These are phyloP conservation scores for Prunus mume DNA, from an alignment of 306 rosid species.

Conservation along the genomic window DNA sequence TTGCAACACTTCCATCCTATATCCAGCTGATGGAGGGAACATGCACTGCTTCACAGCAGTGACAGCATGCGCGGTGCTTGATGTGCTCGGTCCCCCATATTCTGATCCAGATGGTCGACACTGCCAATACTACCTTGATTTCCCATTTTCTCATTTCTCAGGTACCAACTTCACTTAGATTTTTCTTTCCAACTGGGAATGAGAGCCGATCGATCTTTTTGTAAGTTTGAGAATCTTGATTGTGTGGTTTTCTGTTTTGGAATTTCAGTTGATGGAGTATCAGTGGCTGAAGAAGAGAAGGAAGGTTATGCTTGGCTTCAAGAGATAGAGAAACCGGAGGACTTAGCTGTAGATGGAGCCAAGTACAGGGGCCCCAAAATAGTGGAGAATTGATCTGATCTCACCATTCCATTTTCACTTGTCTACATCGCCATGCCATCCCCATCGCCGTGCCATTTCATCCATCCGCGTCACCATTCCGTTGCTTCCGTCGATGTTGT, in stretches of 20 bases:
- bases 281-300: conserved; percentile 58
- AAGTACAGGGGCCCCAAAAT: conserved; percentile 69
- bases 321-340: conserved; percentile 70
- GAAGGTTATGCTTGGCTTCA: conserved; percentile 71
- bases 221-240: neutral
- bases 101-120: conserved; percentile 73
- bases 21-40: conserved; percentile 93
- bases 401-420: neutral
- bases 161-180: conserved; percentile 38
- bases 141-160: conserved; percentile 53
- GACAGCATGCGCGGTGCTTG: conserved; percentile 87
- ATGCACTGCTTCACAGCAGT: conserved; percentile 93
- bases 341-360: conserved; percentile 57
- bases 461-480: neutral
- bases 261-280: conserved; percentile 54
- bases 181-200: neutral
- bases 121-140: conserved; percentile 70
- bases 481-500: neutral
- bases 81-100: conserved; percentile 98
- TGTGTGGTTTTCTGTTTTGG: neutral
- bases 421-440: neutral
- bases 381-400: conserved; percentile 36
- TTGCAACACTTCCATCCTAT: conserved; percentile 72
- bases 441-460: neutral
- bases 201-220: neutral